A percentile compares a stretch with the other conserved stretches of the same genome.
Conservation (phyloP, 768 basidiomycete species). For the Calocera viscosa region DNA sequence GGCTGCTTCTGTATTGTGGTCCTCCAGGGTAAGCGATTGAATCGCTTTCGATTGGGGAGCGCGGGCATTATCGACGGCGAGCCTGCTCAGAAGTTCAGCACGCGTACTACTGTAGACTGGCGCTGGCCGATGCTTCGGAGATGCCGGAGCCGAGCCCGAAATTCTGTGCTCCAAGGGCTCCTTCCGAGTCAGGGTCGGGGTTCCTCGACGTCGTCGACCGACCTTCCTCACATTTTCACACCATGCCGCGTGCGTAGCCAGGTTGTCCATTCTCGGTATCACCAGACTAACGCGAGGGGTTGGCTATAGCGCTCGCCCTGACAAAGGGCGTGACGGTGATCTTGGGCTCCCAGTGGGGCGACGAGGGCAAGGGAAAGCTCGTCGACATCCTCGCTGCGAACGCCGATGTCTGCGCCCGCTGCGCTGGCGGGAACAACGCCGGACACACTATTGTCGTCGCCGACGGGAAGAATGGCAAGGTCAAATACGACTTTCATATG, state of each 20-base stretch:
- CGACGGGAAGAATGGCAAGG: slow-evolving; percentile 44
- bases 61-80: neutral
- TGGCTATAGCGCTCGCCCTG: neutral
- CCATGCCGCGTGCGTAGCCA: slow-evolving; percentile 3
- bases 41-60: neutral
- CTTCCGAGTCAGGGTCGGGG: slow-evolving; percentile 6
- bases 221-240: slow-evolving; percentile 7
- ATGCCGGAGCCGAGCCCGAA: neutral
- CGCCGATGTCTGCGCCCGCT: slow-evolving; percentile 84
- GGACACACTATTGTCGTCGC: slow-evolving; percentile 95
- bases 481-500: slow-evolving; percentile 87
- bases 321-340: slow-evolving; percentile 52
- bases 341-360: slow-evolving; percentile 83
- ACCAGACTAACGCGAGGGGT: neutral
- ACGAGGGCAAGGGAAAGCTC: slow-evolving; percentile 90
- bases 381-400: slow-evolving; percentile 90
- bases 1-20: neutral
- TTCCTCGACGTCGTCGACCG: neutral
- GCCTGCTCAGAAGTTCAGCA: neutral
- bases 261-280: neutral
- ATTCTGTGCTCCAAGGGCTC: neutral
- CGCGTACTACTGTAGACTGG: neutral
- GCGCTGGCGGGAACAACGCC: slow-evolving; percentile 97
- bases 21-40: neutral
- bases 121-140: neutral